Percentiles rank a stretch among this genome's conserved stretches.
Conservation (phyloP, 2,329 filamentous ascomycete genomes). For the Xylariaceae sp. region DNA sequence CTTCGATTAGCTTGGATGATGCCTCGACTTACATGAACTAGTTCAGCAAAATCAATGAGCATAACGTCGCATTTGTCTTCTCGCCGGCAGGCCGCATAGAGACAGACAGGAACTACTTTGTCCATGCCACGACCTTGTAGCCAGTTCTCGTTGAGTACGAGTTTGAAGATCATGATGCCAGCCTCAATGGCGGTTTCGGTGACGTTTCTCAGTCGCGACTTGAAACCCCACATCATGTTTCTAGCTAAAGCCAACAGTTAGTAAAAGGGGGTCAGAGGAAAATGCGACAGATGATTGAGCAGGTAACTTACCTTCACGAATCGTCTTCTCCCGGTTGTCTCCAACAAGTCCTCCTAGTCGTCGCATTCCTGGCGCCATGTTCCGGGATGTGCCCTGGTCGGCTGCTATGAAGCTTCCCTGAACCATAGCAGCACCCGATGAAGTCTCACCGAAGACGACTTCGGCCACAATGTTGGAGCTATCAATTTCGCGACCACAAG, state of each 20-base stretch:
- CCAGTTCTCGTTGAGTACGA: constrained; percentile 69
- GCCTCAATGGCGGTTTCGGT: constrained; percentile 59
- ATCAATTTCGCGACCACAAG: constrained; percentile 78
- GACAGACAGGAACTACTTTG: constrained; percentile 81
- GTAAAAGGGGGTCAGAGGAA: background rate
- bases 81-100: constrained; percentile 83
- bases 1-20: background rate
- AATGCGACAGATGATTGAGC: background rate
- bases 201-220: constrained; percentile 50
- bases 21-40: constrained; percentile 43
- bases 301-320: constrained; percentile 41
- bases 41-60: constrained; percentile 92
- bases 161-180: constrained; percentile 69
- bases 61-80: constrained; percentile 77
- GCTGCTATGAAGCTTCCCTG: constrained; percentile 85
- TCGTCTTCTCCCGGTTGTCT: constrained; percentile 54
- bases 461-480: constrained; percentile 89
- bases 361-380: constrained; percentile 57
- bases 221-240: constrained; percentile 58
- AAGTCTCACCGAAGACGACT: constrained; percentile 82
- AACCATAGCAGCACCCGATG: constrained; percentile 79
- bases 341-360: constrained; percentile 51
- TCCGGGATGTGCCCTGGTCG: constrained; percentile 74
- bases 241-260: constrained; percentile 34
- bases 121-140: constrained; percentile 80